phyloP scores from a whole-genome alignment of 495 filamentous ascomycete species.

The Parathielavia hyrcaniae region DNA sequence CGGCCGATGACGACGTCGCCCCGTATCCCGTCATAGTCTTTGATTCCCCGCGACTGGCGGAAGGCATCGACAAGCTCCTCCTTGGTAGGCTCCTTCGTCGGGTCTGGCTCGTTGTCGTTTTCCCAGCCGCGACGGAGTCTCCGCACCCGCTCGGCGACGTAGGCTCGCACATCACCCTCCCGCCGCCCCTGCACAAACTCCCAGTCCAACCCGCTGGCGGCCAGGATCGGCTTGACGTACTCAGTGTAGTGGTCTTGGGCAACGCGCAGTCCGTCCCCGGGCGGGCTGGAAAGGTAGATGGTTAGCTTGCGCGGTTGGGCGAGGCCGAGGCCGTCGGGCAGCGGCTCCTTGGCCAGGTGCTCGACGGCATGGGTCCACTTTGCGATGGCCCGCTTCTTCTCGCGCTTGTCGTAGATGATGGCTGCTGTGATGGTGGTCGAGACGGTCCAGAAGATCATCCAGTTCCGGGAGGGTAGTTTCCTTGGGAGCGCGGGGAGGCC shows the following conservation, averaged over 20 bases:
- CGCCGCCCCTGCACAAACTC: slow-evolving; percentile 85
- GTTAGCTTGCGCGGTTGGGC: slow-evolving; percentile 79
- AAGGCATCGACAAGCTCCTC: slow-evolving; percentile 53
- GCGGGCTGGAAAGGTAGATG: slow-evolving; percentile 77
- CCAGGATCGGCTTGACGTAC: slow-evolving; percentile 89
- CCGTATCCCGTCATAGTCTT: slow-evolving; percentile 61
- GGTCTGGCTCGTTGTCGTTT: slow-evolving; percentile 43
- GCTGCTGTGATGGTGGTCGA: slow-evolving; percentile 69
- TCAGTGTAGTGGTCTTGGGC: slow-evolving; percentile 92
- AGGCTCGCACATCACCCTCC: slow-evolving; percentile 80
- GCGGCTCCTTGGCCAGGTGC: slow-evolving; percentile 72
- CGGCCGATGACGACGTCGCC: slow-evolving; percentile 87
- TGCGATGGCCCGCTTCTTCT: slow-evolving; percentile 73
- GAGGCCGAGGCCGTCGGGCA: slow-evolving; percentile 48
- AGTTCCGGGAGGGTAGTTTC: slow-evolving; percentile 92
- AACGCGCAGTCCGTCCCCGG: slow-evolving; percentile 70
- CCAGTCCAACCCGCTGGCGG: slow-evolving; percentile 86
- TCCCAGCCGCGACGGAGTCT: slow-evolving; percentile 56
- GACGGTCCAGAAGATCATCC: slow-evolving; percentile 87
- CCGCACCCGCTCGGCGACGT: slow-evolving; percentile 74
- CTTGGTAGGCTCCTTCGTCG: slow-evolving; percentile 38
- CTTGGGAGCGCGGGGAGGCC: slow-evolving; percentile 74
- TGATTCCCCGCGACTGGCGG: slow-evolving; percentile 55
- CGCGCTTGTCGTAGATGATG: slow-evolving; percentile 80
- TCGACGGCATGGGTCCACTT: slow-evolving; percentile 85